Evolutionary conservation across 1,284 basidiomycete genomes (phyloP), one percentile per base, ranked within the genome.

Genomic region (Testicularia cyperi): DNA sequence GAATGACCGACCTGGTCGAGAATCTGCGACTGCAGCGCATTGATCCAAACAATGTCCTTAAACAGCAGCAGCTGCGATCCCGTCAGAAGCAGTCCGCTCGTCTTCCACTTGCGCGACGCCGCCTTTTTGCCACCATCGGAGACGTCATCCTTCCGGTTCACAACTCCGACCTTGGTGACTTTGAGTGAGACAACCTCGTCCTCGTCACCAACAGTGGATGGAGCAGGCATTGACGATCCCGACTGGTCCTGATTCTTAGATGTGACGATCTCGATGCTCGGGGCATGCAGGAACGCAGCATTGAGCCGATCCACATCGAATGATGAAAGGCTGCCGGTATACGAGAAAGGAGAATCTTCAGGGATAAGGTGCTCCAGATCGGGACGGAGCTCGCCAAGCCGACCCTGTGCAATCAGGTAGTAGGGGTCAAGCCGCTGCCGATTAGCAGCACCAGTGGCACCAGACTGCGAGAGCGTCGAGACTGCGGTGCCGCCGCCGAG

Each of bases 11-110:
- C 54, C 55, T 49, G 74, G 41, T 67, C 69, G 15, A 80, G 77
- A 16, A 81, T 79, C 71, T 84, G 82, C 32, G 83, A 80, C 40
- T 83, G 79, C 19, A 91, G 76, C 10, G 70, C 70, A 15, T 48
- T 52, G 6, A 85, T 85, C 85, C 84, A 87, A 7, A 83, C 78
- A 1, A 85, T 78, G 77, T 97, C 92, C 55, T 90, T 90, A 79
- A 92, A 92, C 74, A 97, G 87, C 33, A 97, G 82, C 8, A 98
- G 80, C 72, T 96, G 92, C 7, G 90, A 90, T 23, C 85, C 86
- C 4, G 92, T 92, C 41, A 99, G 81, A 40, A 95, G 81, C 8
- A 92, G 85, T 52, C 85, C 88, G 83, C 86, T 94, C 24, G 84
- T 80, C 69, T 83, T 87, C 94, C 94, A 98, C 78, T 92, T 96